Conservation (phyloP, 164 flowering plant species). For the Stephania japonica region DNA sequence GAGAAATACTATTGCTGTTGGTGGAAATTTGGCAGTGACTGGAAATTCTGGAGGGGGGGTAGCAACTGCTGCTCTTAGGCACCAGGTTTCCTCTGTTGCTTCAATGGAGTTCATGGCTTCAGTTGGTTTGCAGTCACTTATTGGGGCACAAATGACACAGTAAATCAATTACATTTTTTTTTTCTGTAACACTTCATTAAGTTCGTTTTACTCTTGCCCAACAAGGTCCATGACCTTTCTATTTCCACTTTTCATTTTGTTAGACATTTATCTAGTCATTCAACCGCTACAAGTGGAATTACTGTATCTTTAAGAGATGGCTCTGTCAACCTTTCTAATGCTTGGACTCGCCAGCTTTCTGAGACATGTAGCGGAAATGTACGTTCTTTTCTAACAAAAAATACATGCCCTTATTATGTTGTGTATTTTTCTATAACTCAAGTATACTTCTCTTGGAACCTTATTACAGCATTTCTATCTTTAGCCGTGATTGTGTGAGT, state of each 20-base stretch:
- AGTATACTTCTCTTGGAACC: background rate
- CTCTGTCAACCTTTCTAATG: slow-evolving; percentile 78
- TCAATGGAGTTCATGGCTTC: slow-evolving; percentile 71
- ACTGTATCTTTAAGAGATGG: slow-evolving; percentile 79
- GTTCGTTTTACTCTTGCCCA: background rate
- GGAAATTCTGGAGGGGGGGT: slow-evolving; percentile 71
- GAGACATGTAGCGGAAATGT: slow-evolving; percentile 80
- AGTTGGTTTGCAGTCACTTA: slow-evolving; percentile 65
- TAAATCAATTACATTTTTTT: slow-evolving; percentile 24
- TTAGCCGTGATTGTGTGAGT: background rate
- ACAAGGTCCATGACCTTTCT: background rate
- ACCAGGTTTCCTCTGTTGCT: slow-evolving; percentile 66
- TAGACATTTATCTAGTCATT: slow-evolving; percentile 69
- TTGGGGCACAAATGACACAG: slow-evolving; percentile 81
- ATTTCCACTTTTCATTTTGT: slow-evolving; percentile 2
- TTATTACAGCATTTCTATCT: too few relatives aligned
- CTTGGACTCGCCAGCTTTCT: slow-evolving; percentile 93
- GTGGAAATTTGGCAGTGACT: slow-evolving; percentile 73
- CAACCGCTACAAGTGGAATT: slow-evolving; percentile 76
- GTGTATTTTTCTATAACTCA: background rate
- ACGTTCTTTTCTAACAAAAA: slow-evolving; percentile 14
- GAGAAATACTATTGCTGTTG: slow-evolving; percentile 48
- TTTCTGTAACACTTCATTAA: background rate
- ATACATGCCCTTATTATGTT: slow-evolving; percentile 6
- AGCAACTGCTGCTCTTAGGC: slow-evolving; percentile 60